These are phyloP conservation scores for Cercophora sp. DNA, from an alignment of 495 filamentous ascomycete species.

Conservation along the genomic window DNA sequence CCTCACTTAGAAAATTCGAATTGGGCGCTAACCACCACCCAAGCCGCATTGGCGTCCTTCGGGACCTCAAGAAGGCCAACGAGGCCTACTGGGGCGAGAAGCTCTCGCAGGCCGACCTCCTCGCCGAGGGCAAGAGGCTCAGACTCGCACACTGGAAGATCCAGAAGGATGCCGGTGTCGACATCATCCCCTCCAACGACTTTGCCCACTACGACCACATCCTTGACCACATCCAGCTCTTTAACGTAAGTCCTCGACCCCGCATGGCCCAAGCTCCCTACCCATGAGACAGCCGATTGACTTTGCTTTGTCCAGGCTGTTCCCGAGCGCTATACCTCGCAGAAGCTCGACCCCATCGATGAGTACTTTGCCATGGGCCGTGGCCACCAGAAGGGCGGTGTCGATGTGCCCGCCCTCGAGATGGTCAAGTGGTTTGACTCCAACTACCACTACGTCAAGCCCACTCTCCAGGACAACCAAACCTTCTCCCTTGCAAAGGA, in stretches of 20 bases:
- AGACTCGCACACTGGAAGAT: slow-evolving; percentile 97
- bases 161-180: slow-evolving; percentile 95
- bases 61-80: slow-evolving; percentile 99
- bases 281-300: background rate
- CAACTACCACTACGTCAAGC: slow-evolving; percentile 99
- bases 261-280: background rate
- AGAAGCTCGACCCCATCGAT: slow-evolving; percentile 81
- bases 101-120: slow-evolving; percentile 79
- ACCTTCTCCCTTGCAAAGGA: slow-evolving; percentile 79
- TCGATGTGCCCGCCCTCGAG: slow-evolving; percentile 92
- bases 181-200: slow-evolving; percentile 98
- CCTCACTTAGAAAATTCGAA: slow-evolving; percentile 29
- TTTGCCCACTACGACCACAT: slow-evolving; percentile 99
- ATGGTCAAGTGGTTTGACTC: slow-evolving; percentile 99
- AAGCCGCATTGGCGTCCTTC: slow-evolving; percentile 87
- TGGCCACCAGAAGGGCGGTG: slow-evolving; percentile 86
- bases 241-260: slow-evolving; percentile 63
- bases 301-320: slow-evolving; percentile 55
- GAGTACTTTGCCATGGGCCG: slow-evolving; percentile 99
- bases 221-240: slow-evolving; percentile 97
- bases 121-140: slow-evolving; percentile 92
- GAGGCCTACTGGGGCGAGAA: slow-evolving; percentile 97
- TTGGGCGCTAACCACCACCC: slow-evolving; percentile 50
- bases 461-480: slow-evolving; percentile 93
- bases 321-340: slow-evolving; percentile 83